Percentiles rank a stretch among this genome's conserved stretches.
Evolutionary conservation across 805 yeast species (phyloP).

Genomic region (Suhomyces kilbournensis): DNA sequence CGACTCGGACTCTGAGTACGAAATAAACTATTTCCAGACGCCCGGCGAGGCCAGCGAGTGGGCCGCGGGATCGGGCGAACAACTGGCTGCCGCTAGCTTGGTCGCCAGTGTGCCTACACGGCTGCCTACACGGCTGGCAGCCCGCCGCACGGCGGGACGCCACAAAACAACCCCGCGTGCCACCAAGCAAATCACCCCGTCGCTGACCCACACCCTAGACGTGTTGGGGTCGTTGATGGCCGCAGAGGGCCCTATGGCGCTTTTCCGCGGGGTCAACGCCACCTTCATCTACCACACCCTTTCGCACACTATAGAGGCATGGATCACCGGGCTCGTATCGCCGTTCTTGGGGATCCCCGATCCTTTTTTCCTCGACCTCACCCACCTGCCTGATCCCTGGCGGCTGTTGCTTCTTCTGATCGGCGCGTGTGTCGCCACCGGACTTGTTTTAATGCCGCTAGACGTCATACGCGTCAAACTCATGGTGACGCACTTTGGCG

Average conservation of each 20-base stretch:
- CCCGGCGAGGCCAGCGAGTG: slow-evolving; percentile 10
- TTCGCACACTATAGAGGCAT: slow-evolving; percentile 76
- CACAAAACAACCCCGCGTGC: background rate
- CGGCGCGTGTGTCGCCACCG: slow-evolving; percentile 69
- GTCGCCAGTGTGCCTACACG: background rate
- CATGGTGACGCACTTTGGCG: slow-evolving; percentile 62
- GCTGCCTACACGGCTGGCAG: background rate
- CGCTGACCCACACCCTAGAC: slow-evolving; percentile 60
- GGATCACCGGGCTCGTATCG: slow-evolving; percentile 86
- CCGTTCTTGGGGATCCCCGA: slow-evolving; percentile 83
- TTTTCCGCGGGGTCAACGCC: slow-evolving; percentile 74
- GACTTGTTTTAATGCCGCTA: slow-evolving; percentile 71
- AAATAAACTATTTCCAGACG: slow-evolving; percentile 37
- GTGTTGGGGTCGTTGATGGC: slow-evolving; percentile 61
- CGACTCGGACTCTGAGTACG: slow-evolving; percentile 20
- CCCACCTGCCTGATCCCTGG: slow-evolving; percentile 75
- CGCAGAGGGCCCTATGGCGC: slow-evolving; percentile 68
- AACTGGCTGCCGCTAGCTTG: background rate
- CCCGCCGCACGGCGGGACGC: background rate
- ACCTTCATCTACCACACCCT: slow-evolving; percentile 75
- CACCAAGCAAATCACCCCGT: slow-evolving; percentile 46
- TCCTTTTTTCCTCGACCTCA: slow-evolving; percentile 78
- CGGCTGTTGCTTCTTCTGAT: slow-evolving; percentile 66
- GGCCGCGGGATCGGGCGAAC: background rate
- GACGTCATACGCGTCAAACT: slow-evolving; percentile 78